phyloP scores from a whole-genome alignment of 768 basidiomycete species.

The Hericium coralloides region DNA sequence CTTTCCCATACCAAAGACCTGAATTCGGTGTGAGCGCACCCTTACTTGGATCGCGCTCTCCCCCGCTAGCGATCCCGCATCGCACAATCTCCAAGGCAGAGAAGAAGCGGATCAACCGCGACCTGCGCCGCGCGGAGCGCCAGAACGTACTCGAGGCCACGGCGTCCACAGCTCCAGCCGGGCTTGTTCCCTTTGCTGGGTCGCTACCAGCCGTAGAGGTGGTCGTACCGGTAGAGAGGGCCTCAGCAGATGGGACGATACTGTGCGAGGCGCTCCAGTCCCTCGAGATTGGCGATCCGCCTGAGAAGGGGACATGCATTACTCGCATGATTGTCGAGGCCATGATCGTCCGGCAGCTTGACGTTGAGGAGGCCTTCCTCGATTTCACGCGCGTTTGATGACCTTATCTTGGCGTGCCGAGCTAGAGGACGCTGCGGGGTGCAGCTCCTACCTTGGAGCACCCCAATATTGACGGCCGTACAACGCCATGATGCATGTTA shows the following conservation, averaged over 20 bases:
- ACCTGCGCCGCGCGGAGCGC: constrained; percentile 16
- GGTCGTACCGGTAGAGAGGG: neutral
- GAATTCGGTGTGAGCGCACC: neutral
- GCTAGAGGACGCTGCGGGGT: too few species aligned
- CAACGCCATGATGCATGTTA: too few species aligned
- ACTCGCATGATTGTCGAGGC: constrained; percentile 74
- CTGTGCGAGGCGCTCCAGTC: constrained; percentile 17
- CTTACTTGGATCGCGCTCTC: neutral
- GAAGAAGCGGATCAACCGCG: constrained; percentile 2
- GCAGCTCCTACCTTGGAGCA: too few species aligned
- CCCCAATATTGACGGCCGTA: too few species aligned
- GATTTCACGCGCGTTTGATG: constrained; percentile 36
- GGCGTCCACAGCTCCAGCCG: neutral
- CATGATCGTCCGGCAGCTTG: constrained; percentile 69
- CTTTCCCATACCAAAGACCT: neutral
- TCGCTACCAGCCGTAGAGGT: neutral
- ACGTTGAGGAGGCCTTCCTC: constrained; percentile 64
- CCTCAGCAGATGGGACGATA: constrained; percentile 10
- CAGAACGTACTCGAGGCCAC: constrained; percentile 18
- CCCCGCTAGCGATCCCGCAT: neutral
- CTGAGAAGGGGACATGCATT: constrained; percentile 21
- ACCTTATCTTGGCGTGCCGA: neutral
- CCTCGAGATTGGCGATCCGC: constrained; percentile 17
- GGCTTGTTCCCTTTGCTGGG: neutral
- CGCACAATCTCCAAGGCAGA: neutral